A percentile compares a stretch with the other conserved stretches of the same genome.
Conservation (phyloP, 345 rosid genomes). For the Aquilaria malaccensis region DNA sequence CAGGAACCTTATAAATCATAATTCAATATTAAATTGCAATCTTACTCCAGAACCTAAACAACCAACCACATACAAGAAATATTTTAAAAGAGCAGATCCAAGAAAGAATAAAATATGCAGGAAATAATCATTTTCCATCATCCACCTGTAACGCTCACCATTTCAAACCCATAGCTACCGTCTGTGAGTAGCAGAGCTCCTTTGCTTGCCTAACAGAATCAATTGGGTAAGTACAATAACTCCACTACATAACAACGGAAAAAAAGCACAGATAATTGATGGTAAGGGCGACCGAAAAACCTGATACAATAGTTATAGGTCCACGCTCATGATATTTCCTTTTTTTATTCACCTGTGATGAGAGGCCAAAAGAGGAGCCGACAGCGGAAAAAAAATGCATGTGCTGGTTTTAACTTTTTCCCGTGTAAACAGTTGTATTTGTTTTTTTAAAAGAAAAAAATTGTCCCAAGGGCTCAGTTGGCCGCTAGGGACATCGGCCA, state of each 20-base stretch:
- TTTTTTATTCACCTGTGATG: too few species aligned
- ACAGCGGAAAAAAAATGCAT: too few species aligned
- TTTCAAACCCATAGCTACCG: conserved; percentile 97
- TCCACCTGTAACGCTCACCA: conserved; percentile 41
- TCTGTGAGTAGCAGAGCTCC: conserved; percentile 75
- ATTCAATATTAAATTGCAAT: too few species aligned
- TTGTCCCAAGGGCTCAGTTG: too few species aligned
- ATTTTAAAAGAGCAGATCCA: conserved; percentile 1
- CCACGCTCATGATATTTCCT: conserved; percentile 25
- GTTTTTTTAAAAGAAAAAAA: too few species aligned
- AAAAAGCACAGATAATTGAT: neutral
- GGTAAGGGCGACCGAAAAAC: conserved; percentile 21
- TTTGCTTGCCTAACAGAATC: conserved; percentile 52
- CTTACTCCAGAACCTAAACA: too few species aligned
- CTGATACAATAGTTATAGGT: conserved; percentile 80
- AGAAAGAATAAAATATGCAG: neutral
- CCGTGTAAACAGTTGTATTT: too few species aligned
- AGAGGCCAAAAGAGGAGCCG: too few species aligned
- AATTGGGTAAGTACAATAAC: conserved; percentile 11
- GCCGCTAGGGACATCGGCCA: too few species aligned
- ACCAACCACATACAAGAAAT: neutral
- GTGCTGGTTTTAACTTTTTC: too few species aligned
- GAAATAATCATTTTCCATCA: conserved; percentile 1
- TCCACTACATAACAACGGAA: conserved; percentile 8
- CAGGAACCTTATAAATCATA: too few species aligned